Conservation (phyloP, 2,329 filamentous ascomycete species). For the Metarhizium rileyi region DNA sequence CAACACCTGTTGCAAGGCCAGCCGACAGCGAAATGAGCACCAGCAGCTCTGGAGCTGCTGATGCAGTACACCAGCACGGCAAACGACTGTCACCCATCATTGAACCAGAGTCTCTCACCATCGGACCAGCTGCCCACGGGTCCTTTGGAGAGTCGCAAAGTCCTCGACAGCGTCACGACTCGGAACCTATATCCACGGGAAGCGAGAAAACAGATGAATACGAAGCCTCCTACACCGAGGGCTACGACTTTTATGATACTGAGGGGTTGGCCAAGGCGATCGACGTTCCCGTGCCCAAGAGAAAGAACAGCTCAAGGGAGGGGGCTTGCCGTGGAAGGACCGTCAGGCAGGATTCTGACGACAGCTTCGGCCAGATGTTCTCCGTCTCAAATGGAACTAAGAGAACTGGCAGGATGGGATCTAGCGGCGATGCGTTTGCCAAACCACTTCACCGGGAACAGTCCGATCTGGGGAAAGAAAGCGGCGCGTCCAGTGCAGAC, state of each 20-base stretch:
- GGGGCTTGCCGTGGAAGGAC: slow-evolving; percentile 18
- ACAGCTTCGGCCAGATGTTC: slow-evolving; percentile 50
- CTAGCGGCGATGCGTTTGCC: slow-evolving; percentile 13
- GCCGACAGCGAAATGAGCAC: slow-evolving; percentile 26
- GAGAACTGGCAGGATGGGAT: slow-evolving; percentile 9
- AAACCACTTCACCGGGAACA: slow-evolving; percentile 19
- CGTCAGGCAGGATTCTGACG: slow-evolving; percentile 44
- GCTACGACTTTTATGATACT: slow-evolving; percentile 57
- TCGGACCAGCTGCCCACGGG: slow-evolving; percentile 37
- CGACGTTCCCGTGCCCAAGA: slow-evolving; percentile 37
- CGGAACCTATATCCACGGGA: slow-evolving; percentile 38
- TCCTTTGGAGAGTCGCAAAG: slow-evolving; percentile 19
- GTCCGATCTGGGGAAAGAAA: slow-evolving; percentile 19
- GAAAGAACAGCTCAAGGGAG: slow-evolving; percentile 25
- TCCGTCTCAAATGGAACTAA: slow-evolving; percentile 42
- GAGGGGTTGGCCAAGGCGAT: slow-evolving; percentile 43
- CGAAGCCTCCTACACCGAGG: slow-evolving; percentile 44
- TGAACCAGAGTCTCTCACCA: slow-evolving; percentile 39
- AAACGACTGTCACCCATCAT: slow-evolving; percentile 36
- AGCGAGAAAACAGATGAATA: slow-evolving; percentile 40
- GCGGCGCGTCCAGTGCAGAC: slow-evolving; percentile 24
- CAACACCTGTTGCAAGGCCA: slow-evolving; percentile 49
- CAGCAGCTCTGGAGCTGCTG: slow-evolving; percentile 5
- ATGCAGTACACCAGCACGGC: slow-evolving; percentile 20
- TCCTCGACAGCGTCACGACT: slow-evolving; percentile 38